phyloP scores from a whole-genome alignment of 2,329 filamentous ascomycete species.

The Trichoderma koningiopsis region DNA sequence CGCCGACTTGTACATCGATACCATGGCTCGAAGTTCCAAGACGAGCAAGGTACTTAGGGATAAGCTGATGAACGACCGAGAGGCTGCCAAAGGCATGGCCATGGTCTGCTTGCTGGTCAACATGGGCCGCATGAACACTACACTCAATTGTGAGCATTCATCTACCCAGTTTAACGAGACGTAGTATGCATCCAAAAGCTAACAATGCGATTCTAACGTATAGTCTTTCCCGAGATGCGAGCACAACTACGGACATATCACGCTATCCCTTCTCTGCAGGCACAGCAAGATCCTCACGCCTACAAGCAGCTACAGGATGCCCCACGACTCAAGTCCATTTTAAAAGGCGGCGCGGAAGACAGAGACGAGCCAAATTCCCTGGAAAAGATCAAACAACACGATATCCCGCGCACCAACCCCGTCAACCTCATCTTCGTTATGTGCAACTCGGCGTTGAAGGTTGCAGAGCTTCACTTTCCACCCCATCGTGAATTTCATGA shows the following conservation, averaged over 20 bases:
- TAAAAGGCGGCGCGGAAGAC: constrained; percentile 96
- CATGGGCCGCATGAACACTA: constrained; percentile 98
- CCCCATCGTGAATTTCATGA: constrained; percentile 90
- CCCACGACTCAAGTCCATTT: constrained; percentile 90
- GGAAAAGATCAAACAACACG: constrained; percentile 71
- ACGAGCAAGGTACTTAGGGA: constrained; percentile 98
- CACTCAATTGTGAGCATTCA: constrained; percentile 77
- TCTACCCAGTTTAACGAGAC: constrained; percentile 17
- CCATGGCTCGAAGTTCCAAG: constrained; percentile 98
- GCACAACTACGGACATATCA: constrained; percentile 97
- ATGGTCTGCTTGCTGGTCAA: constrained; percentile 99
- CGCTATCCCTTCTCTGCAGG: constrained; percentile 93
- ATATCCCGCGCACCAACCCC: constrained; percentile 81
- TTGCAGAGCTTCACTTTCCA: constrained; percentile 91
- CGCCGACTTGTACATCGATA: constrained; percentile 96
- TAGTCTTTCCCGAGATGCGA: constrained; percentile 99
- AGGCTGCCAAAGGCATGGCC: constrained; percentile 95
- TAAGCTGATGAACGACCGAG: constrained; percentile 88
- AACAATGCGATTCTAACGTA: neutral
- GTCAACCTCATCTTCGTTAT: constrained; percentile 97
- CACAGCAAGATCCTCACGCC: constrained; percentile 89
- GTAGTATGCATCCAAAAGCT: neutral
- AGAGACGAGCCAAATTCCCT: constrained; percentile 78
- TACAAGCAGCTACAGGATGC: constrained; percentile 99
- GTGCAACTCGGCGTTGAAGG: constrained; percentile 83